Evolutionary conservation across 1,284 basidiomycete genomes (phyloP).

Genomic region (Sanghuangporus baumii): DNA sequence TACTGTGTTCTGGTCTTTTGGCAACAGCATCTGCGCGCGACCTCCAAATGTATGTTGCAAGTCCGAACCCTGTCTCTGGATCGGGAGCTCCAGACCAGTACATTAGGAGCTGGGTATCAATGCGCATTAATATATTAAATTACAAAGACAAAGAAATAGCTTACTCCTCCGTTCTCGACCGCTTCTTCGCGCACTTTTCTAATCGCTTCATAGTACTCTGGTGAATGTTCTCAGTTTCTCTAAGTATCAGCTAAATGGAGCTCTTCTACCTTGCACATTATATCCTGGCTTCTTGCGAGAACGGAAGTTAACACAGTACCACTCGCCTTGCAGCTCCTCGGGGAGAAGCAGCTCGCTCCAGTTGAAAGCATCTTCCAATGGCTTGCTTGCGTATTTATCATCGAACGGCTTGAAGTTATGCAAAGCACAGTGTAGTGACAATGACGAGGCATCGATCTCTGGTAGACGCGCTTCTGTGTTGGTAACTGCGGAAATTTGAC

Average conservation of each 20-base stretch:
- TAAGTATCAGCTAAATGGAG: background rate
- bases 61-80: conserved; percentile 68
- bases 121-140: conserved; percentile 11
- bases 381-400: conserved; percentile 52
- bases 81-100: conserved; percentile 91
- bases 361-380: conserved; percentile 80
- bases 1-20: conserved; percentile 71
- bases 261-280: conserved; percentile 54
- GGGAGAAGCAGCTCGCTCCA: conserved; percentile 72
- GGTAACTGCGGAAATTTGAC: conserved; percentile 23
- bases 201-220: conserved; percentile 83
- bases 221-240: background rate
- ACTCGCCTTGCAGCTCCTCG: conserved; percentile 68
- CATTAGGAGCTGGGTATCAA: conserved; percentile 51
- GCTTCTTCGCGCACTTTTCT: conserved; percentile 87
- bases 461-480: conserved; percentile 75
- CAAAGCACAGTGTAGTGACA: conserved; percentile 81
- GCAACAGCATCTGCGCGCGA: conserved; percentile 75
- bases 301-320: conserved; percentile 90
- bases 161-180: conserved; percentile 74
- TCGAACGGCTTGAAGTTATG: conserved; percentile 67
- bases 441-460: conserved; percentile 73
- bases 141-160: conserved; percentile 22
- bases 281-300: conserved; percentile 68
- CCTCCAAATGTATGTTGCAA: conserved; percentile 96